Evolutionary conservation across 2,329 filamentous ascomycete species (phyloP), one percentile per base, ranked within the genome.

Genomic region (Trichoderma sp.): DNA sequence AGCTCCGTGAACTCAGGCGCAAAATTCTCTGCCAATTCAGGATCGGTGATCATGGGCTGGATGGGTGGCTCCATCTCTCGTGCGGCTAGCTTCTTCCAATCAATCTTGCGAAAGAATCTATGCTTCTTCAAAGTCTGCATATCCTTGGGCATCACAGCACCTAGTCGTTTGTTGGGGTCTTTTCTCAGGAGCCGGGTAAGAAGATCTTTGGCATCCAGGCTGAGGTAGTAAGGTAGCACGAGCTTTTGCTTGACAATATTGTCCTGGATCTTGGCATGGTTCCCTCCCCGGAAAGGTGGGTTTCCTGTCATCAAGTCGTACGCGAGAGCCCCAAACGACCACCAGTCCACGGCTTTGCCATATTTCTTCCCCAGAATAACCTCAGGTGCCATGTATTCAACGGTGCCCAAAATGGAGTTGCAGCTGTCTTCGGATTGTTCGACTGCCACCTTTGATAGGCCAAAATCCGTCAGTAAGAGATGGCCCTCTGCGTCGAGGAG

Each of bases 371-470:
- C 95, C 77, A 92, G 90, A 76, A 99, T 91, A 69, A 99, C 94
- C 85, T 99, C 97, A 1, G 97, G 97, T 0, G 97, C 97, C 97
- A 99, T 99, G 89, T 99, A 99, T 83, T 98, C 97, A 75, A 98
- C 93, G 0, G 97, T 99, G 68, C 97, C 97, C 11, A 98, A 91
- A 78, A 98, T 93, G 59, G 95, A 98, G 85, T 95, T 94, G 88
- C 96, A 98, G 74, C 83, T 87, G 56, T 91, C 91, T 59, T 91
- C 91, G 4, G 81, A 80, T 24, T 81, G 81, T 75, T 95, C 92
- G 18, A 97, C 89, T 1, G 95, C 93, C 38, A 98, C 97, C 85
- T 99, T 99, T 85, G 94, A 97, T 21, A 99, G 90, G 5, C 97
- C 97, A 83, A 99, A 99, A 84, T 99, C 97, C 1, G 97, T 98